Base-by-base conservation (phyloP, 768 basidiomycete genomes). In the Auricularia auricula-judae region DNA sequence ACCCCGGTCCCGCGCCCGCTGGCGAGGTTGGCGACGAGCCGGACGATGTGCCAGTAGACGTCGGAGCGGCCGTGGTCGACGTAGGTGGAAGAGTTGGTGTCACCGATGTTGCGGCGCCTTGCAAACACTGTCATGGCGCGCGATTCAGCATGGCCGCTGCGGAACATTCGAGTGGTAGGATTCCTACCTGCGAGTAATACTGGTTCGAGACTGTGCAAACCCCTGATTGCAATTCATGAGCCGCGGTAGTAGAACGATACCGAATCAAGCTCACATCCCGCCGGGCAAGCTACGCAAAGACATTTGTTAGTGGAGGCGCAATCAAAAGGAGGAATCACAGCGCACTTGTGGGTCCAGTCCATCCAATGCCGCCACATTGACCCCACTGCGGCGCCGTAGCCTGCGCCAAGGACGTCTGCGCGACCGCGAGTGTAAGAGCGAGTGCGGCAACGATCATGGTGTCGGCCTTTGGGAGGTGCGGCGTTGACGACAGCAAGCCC, bases 1-100 rank as follows among this genome's bases (percentile, higher is more conserved):
- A 56, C 1, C 72, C 72, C 21, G 67, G 62, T 23, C 60, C 43
- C 3, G 68, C 67, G 47, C 69, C 70, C 5, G 29, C 29, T 3
- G 73, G 68, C 3, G 71, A 68, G 3, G 70, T 69, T 16, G 62
- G 63, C 23, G 63, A 54, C 11, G 63, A 42, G 7, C 39, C 43
- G 18, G 67, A 36, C 14, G 67, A 60, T n/a, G 68, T 63, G 7
- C 70, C 70, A 0, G 70, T 65, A 36, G 69, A 29, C 4, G 66
- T 56, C n/a, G 69, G 63, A 21, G 65, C 58, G 36, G 71, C 65
- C 29, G 29, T 29, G 4, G 67, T 62, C 34, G 61, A 54, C 1
- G 64, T 39, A 16, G 64, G 35, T 4, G 56, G 23, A 16, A 36
- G 43, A 16, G 65, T 66, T 1, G 59, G 51, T 1, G 66, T 34